phyloP scores from a whole-genome alignment of 2,329 filamentous ascomycete species.

The Botrytis tulipae region DNA sequence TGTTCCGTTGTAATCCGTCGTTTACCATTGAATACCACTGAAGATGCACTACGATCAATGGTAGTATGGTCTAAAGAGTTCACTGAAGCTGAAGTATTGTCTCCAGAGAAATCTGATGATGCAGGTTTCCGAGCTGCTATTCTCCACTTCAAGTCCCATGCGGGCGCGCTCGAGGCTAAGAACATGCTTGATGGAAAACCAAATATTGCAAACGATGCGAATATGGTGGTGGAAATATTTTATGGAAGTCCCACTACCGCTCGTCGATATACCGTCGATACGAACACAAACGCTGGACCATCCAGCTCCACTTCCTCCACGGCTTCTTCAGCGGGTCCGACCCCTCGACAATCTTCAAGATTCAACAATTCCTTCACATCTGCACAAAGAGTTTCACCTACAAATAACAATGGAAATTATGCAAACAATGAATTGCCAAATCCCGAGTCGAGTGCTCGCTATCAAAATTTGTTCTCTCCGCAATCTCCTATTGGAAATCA shows the following conservation, averaged over 20 bases:
- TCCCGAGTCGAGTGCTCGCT: slow-evolving; percentile 52
- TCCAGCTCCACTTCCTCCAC: slow-evolving; percentile 44
- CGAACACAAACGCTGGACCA: slow-evolving; percentile 44
- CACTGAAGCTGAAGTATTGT: slow-evolving; percentile 50
- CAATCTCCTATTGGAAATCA: slow-evolving; percentile 72
- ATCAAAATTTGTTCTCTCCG: slow-evolving; percentile 67
- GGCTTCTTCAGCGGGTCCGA: slow-evolving; percentile 38
- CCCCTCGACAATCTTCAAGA: slow-evolving; percentile 42
- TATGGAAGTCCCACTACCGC: slow-evolving; percentile 38
- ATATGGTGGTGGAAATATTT: slow-evolving; percentile 59
- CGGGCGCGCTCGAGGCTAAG: slow-evolving; percentile 56
- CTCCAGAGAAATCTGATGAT: slow-evolving; percentile 50
- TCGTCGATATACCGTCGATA: slow-evolving; percentile 55
- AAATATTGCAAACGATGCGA: slow-evolving; percentile 49
- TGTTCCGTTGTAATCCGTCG: slow-evolving; percentile 52
- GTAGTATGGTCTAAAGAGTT: slow-evolving; percentile 58
- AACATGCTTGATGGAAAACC: slow-evolving; percentile 56
- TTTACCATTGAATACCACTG: slow-evolving; percentile 53
- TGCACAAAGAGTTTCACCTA: slow-evolving; percentile 46
- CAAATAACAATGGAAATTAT: slow-evolving; percentile 54
- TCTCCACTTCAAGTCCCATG: slow-evolving; percentile 51
- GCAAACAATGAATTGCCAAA: slow-evolving; percentile 59
- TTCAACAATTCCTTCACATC: slow-evolving; percentile 61
- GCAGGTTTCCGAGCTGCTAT: slow-evolving; percentile 52
- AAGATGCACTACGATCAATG: slow-evolving; percentile 56